Conservation (phyloP, 2,329 filamentous ascomycete species). For the Hortaea sp. region DNA sequence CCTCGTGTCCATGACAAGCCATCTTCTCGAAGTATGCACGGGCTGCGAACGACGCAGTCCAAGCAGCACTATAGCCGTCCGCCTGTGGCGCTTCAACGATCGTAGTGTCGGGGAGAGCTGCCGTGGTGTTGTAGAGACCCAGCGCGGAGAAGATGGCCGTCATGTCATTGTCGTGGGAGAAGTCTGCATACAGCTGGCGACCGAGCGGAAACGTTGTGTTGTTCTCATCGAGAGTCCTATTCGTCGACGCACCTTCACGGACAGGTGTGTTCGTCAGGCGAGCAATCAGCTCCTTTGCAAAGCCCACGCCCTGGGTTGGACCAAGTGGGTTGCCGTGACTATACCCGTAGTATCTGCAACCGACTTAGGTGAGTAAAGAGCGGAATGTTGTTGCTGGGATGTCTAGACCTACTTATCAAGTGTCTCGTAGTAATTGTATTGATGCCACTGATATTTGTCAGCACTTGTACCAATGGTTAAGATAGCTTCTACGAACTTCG, state of each 20-base stretch:
- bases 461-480: background rate
- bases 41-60: conserved; percentile 72
- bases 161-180: conserved; percentile 88
- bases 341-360: conserved; percentile 74
- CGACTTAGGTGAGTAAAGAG: background rate
- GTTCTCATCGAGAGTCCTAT: conserved; percentile 62
- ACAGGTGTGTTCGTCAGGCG: conserved; percentile 63
- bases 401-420: conserved; percentile 62
- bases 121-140: conserved; percentile 62
- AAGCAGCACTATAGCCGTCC: conserved; percentile 63
- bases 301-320: conserved; percentile 78
- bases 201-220: conserved; percentile 62
- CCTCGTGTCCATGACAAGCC: conserved; percentile 47
- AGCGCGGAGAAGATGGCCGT: conserved; percentile 64
- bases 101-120: conserved; percentile 34
- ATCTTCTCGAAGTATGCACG: conserved; percentile 85
- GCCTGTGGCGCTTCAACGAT: conserved; percentile 43
- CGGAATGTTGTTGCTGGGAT: background rate
- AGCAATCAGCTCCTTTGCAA: conserved; percentile 76
- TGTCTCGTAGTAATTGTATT: conserved; percentile 54
- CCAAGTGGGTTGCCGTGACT: conserved; percentile 68
- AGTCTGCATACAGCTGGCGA: conserved; percentile 67
- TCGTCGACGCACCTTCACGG: conserved; percentile 62
- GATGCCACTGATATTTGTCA: background rate
- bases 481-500: conserved; percentile 41